Evolutionary conservation across 2,329 filamentous ascomycete genomes (phyloP).

Genomic region (Aspergillus brunneoviolaceus): DNA sequence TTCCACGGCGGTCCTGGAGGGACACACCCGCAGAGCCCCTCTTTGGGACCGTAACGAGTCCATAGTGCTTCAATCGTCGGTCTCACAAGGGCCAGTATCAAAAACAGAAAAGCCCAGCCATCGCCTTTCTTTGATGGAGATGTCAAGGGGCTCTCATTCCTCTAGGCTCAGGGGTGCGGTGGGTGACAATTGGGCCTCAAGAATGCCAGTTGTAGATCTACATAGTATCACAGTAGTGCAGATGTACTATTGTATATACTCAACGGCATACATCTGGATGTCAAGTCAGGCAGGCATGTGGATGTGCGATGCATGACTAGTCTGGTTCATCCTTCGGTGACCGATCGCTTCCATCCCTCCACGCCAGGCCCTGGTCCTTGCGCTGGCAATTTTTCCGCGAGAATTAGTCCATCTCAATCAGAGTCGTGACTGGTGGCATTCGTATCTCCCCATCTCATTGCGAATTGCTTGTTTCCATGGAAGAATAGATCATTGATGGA

Average conservation of each 20-base stretch:
- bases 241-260: not conserved
- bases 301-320: constrained; percentile 2
- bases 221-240: not conserved
- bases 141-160: not conserved
- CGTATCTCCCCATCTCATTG: not conserved
- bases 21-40: constrained; percentile 15
- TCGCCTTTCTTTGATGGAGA: not conserved
- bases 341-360: not conserved
- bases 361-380: not conserved
- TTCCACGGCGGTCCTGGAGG: constrained; percentile 10
- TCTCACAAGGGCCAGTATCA: too few relatives aligned
- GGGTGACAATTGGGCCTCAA: constrained; percentile 2
- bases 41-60: not conserved
- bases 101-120: too few relatives aligned
- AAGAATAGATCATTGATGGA: not conserved
- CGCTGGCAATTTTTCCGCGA: not conserved
- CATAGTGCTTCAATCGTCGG: not conserved
- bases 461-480: not conserved
- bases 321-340: not conserved
- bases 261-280: not conserved
- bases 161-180: not conserved
- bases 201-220: constrained; percentile 4
- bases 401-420: not conserved
- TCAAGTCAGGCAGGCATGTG: constrained; percentile 4
- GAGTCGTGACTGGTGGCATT: not conserved